These are phyloP conservation scores for Alternaria arborescens DNA, from an alignment of 2,329 filamentous ascomycete genomes.

Conservation along the genomic window DNA sequence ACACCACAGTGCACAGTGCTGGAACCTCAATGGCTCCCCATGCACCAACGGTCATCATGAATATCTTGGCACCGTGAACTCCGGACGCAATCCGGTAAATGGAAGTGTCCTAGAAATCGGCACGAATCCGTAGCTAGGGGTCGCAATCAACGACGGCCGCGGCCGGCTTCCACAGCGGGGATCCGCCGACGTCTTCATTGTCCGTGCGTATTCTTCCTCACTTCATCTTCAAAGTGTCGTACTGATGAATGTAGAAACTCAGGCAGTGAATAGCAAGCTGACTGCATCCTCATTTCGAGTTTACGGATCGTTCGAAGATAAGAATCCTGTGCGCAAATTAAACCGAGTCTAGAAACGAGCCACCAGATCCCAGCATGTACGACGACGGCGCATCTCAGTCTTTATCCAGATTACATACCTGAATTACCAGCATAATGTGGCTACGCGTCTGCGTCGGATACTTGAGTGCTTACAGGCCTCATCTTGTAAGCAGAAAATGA, in stretches of 20 bases:
- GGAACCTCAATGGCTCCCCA: slow-evolving; percentile 35
- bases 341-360: slow-evolving; percentile 5
- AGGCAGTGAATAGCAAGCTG: slow-evolving; percentile 1
- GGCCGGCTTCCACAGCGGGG: slow-evolving; percentile 27
- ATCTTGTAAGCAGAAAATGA: slow-evolving; percentile 1
- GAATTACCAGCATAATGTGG: background rate
- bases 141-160: slow-evolving; percentile 30
- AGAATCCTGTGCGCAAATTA: slow-evolving; percentile 7
- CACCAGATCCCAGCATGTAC: background rate
- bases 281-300: slow-evolving; percentile 9
- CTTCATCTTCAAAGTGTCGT: slow-evolving; percentile 23
- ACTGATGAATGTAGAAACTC: slow-evolving; percentile 10
- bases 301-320: background rate
- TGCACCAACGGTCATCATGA: slow-evolving; percentile 17
- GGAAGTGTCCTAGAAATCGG: slow-evolving; percentile 29
- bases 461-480: background rate
- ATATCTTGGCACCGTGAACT: slow-evolving; percentile 16
- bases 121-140: slow-evolving; percentile 19
- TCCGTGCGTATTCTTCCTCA: slow-evolving; percentile 34
- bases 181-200: slow-evolving; percentile 22
- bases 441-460: background rate
- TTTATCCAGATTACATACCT: slow-evolving; percentile 7
- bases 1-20: background rate
- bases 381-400: background rate
- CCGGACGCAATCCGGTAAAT: slow-evolving; percentile 29